phyloP scores from a whole-genome alignment of 257 asterid genomes.

The Solanum appendiculatum region DNA sequence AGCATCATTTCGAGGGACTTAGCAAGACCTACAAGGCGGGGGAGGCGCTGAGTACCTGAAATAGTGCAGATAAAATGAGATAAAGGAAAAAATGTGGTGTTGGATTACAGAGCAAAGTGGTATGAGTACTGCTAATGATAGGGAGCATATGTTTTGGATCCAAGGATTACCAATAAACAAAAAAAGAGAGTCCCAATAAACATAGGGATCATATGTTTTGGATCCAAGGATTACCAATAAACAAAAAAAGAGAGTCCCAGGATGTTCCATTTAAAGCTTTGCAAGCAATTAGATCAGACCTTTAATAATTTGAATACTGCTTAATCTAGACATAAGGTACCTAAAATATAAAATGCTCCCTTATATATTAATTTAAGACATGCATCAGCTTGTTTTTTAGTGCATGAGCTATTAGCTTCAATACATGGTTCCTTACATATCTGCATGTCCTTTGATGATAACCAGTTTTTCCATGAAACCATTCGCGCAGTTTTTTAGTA shows the following conservation, averaged over 20 bases:
- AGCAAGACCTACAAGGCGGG: constrained; percentile 94
- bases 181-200: no score
- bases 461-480: background rate
- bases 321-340: background rate
- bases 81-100: background rate
- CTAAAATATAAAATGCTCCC: background rate
- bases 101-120: background rate
- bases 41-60: constrained; percentile 96
- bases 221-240: background rate
- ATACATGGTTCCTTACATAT: background rate
- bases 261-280: background rate
- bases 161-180: background rate
- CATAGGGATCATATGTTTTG: background rate
- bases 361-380: background rate
- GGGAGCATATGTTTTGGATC: background rate
- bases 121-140: background rate
- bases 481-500: background rate
- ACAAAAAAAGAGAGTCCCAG: background rate
- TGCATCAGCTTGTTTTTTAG: background rate
- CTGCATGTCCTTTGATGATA: background rate
- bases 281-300: background rate
- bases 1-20: constrained; percentile 98
- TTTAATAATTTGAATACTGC: background rate
- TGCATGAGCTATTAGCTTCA: background rate
- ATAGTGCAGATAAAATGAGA: background rate